These are phyloP conservation scores for Cytospora paraplurivora DNA, from an alignment of 2,329 filamentous ascomycete genomes.

Conservation along the genomic window DNA sequence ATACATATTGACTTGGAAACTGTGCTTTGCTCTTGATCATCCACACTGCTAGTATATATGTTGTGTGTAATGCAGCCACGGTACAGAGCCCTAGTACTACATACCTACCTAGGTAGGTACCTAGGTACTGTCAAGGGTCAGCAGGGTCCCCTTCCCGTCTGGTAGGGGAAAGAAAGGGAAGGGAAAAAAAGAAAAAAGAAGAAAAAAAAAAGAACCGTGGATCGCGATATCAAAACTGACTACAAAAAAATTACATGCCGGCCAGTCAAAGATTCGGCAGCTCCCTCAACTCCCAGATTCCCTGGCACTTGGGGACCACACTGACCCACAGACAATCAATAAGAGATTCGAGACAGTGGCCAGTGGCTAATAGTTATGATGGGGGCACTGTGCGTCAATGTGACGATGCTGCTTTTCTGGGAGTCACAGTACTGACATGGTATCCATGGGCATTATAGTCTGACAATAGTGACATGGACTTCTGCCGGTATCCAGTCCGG, in stretches of 20 bases:
- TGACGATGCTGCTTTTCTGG: background rate
- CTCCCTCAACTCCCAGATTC: background rate
- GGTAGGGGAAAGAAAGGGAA: background rate
- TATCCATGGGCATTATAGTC: background rate
- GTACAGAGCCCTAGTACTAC: background rate
- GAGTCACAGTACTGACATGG: background rate
- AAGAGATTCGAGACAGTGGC: conserved; percentile 17
- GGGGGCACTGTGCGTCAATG: conserved; percentile 8
- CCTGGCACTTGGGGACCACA: conserved; percentile 1
- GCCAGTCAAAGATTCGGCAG: conserved; percentile 22
- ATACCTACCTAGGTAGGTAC: background rate
- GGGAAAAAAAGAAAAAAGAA: conserved; percentile 1
- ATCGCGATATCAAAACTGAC: conserved; percentile 26
- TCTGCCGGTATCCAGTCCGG: conserved; percentile 8
- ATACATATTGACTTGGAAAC: too few relatives aligned
- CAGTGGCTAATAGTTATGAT: conserved; percentile 4
- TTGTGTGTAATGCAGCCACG: background rate
- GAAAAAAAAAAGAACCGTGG: conserved; percentile 9
- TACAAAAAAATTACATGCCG: conserved; percentile 16
- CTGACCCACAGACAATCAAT: conserved; percentile 7
- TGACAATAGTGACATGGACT: background rate
- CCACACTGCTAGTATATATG: background rate
- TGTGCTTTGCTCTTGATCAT: too few relatives aligned
- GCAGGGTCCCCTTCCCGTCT: background rate
- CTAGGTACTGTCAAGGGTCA: background rate